Percentiles rank a stretch among this genome's conserved stretches.
Evolutionary conservation across 768 basidiomycete genomes (phyloP).

Genomic region (Rhizopogon rudus): DNA sequence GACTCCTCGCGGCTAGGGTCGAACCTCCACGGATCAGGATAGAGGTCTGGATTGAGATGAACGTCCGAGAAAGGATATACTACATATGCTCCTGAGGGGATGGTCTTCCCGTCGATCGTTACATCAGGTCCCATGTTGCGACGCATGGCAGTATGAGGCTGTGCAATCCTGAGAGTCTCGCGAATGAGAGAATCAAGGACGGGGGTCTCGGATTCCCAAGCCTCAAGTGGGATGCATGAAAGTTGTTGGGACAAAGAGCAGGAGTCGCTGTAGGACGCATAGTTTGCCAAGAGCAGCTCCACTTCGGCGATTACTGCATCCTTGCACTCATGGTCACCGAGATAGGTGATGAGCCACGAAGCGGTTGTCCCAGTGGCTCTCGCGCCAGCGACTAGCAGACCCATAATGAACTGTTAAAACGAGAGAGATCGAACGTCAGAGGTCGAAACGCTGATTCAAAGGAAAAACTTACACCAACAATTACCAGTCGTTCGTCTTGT

Average conservation of each 20-base stretch:
- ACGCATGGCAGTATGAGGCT: constrained; percentile 79
- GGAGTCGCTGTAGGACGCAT: constrained; percentile 26
- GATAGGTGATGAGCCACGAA: constrained; percentile 71
- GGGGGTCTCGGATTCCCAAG: constrained; percentile 68
- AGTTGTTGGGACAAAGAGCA: constrained; percentile 40
- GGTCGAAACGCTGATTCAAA: constrained; percentile 1
- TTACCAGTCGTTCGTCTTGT: constrained; percentile 60
- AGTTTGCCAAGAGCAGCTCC: constrained; percentile 44
- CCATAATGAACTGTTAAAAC: constrained; percentile 68
- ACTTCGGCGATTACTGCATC: constrained; percentile 57
- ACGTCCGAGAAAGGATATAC: constrained; percentile 79
- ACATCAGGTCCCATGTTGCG: constrained; percentile 71
- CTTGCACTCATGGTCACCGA: constrained; percentile 68
- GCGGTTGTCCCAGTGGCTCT: constrained; percentile 78
- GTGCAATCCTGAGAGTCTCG: constrained; percentile 74
- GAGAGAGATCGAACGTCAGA: constrained; percentile 17
- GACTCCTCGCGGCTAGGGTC: constrained; percentile 53
- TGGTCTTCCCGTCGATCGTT: constrained; percentile 61
- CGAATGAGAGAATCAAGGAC: constrained; percentile 68
- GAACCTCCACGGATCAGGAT: constrained; percentile 75
- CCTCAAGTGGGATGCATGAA: constrained; percentile 56
- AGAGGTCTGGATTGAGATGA: constrained; percentile 67
- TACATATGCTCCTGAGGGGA: constrained; percentile 72
- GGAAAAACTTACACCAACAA: constrained; percentile 56
- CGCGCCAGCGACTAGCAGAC: constrained; percentile 74